Evolutionary conservation across 2,329 filamentous ascomycete genomes (phyloP).

Genomic region (Trichophyton simii): DNA sequence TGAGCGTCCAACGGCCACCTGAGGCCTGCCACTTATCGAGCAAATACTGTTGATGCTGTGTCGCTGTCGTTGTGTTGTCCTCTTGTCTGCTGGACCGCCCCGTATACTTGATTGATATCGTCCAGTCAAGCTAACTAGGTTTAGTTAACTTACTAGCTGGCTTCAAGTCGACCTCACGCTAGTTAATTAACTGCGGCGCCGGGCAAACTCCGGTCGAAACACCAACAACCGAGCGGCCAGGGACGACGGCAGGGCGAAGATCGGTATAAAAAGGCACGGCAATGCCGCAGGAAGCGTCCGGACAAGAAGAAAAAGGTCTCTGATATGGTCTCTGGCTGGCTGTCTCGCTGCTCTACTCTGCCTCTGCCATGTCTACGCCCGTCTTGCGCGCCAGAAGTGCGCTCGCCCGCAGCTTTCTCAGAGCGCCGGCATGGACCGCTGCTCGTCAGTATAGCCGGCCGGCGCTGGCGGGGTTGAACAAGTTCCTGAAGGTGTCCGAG

Average conservation of each 20-base stretch:
- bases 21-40: background rate
- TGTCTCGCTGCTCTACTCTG: background rate
- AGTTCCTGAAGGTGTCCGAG: slow-evolving; percentile 59
- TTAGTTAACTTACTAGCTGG: background rate
- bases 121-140: too few species aligned
- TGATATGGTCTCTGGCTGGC: background rate
- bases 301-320: background rate
- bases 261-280: background rate
- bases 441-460: background rate
- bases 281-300: background rate
- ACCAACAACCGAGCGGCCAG: background rate
- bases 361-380: background rate
- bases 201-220: slow-evolving; percentile 1
- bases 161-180: background rate
- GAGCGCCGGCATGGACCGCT: background rate
- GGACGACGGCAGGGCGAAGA: background rate
- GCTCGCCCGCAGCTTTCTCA: background rate
- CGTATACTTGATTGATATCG: background rate
- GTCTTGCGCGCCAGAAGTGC: background rate
- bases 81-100: background rate
- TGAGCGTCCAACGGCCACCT: background rate
- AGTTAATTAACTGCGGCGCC: background rate
- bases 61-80: background rate
- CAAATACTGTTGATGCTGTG: background rate
- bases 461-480: slow-evolving; percentile 20